Percentiles rank a stretch among this genome's conserved stretches.
Conservation (phyloP, 1,139 yeast genomes). For the Debaryomyces sp. region DNA sequence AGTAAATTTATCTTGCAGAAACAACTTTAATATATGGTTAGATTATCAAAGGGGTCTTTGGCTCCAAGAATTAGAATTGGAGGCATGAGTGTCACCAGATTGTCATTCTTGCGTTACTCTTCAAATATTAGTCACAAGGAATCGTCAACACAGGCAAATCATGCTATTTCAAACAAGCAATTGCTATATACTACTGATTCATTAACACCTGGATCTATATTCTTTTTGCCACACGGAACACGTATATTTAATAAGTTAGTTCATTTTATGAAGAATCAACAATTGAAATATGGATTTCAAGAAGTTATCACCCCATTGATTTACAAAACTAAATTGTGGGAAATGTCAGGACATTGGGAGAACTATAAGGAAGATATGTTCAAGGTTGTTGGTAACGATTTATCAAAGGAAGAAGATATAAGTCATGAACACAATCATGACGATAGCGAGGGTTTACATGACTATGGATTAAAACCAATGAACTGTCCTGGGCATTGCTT, state of each 20-base stretch:
- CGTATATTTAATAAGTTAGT: constrained; percentile 78
- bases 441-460: constrained; percentile 44
- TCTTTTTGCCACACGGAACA: constrained; percentile 91
- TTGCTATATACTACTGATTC: constrained; percentile 76
- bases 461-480: constrained; percentile 93
- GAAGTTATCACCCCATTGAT: constrained; percentile 95
- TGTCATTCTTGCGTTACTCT: background rate
- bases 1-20: background rate
- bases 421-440: constrained; percentile 18
- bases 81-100: background rate
- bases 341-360: constrained; percentile 94
- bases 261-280: constrained; percentile 82
- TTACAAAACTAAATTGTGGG: constrained; percentile 84
- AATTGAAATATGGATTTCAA: constrained; percentile 79
- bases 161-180: constrained; percentile 62
- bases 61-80: background rate
- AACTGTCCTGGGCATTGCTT: constrained; percentile 98
- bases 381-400: constrained; percentile 60
- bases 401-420: constrained; percentile 29
- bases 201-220: constrained; percentile 83
- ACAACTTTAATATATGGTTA: background rate
- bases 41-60: background rate
- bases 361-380: constrained; percentile 96
- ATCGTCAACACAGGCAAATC: constrained; percentile 45
- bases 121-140: constrained; percentile 11